A percentile compares a stretch with the other conserved stretches of the same genome.
Conservation (phyloP, 2,329 filamentous ascomycete species). For the Epichloe gansuensis region DNA sequence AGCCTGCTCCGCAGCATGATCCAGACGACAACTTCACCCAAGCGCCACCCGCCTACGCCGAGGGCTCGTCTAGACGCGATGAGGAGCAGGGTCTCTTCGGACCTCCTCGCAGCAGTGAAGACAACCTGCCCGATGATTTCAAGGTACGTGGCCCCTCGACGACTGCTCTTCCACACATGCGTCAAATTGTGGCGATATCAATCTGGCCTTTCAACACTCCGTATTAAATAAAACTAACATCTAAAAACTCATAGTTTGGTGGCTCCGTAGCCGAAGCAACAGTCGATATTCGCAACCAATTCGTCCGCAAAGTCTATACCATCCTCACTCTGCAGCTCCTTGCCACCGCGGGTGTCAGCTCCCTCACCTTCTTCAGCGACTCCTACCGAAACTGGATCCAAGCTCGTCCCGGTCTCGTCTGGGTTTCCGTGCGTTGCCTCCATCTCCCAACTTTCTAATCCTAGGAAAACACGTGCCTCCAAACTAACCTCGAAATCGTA, state of each 20-base stretch:
- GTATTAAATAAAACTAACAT: background rate
- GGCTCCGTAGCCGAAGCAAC: constrained; percentile 88
- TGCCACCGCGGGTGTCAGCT: constrained; percentile 66
- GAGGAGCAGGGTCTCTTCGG: constrained; percentile 48
- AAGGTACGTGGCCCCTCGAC: constrained; percentile 42
- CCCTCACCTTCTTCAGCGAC: constrained; percentile 71
- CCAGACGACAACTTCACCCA: constrained; percentile 63
- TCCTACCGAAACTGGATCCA: constrained; percentile 83
- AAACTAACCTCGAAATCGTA: background rate
- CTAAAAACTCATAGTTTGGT: constrained; percentile 51
- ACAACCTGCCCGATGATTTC: constrained; percentile 94
- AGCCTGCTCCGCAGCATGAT: constrained; percentile 72
- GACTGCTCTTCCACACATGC: background rate
- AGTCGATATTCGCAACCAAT: constrained; percentile 91
- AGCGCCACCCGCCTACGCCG: constrained; percentile 67
- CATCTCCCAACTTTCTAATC: background rate
- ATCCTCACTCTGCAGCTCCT: constrained; percentile 94
- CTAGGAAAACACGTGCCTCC: background rate
- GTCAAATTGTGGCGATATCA: background rate
- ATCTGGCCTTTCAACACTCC: background rate
- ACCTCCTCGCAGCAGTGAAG: constrained; percentile 64
- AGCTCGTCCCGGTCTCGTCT: constrained; percentile 69
- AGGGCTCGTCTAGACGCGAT: constrained; percentile 42
- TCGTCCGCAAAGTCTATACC: constrained; percentile 92
- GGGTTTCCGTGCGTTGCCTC: constrained; percentile 50